A percentile compares a stretch with the other conserved stretches of the same genome.
These are phyloP conservation scores for Xylaria sp. DNA, from an alignment of 2,329 filamentous ascomycete genomes.

Conservation along the genomic window DNA sequence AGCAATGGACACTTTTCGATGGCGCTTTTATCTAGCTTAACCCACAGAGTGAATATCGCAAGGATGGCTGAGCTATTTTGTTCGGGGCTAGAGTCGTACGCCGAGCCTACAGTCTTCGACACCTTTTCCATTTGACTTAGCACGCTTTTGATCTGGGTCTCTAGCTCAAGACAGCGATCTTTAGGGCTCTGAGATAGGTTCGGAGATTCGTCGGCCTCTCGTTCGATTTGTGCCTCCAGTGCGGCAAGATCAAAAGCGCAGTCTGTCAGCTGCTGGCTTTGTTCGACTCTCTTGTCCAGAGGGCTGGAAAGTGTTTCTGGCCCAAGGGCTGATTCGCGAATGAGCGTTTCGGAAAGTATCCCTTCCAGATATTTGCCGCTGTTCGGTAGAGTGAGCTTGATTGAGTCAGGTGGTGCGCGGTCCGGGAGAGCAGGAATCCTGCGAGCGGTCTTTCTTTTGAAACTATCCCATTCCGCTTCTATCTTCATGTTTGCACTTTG, in stretches of 20 bases:
- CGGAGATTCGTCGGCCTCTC: too few relatives aligned
- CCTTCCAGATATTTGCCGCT: constrained; percentile 52
- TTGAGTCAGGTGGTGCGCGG: constrained; percentile 49
- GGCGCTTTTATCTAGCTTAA: constrained; percentile 63
- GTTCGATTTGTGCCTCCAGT: constrained; percentile 29
- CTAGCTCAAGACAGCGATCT: constrained; percentile 44
- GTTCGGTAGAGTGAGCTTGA: constrained; percentile 54
- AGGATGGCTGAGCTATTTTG: constrained; percentile 65
- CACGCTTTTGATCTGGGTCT: constrained; percentile 52
- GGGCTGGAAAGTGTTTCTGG: constrained; percentile 39
- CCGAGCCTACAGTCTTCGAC: constrained; percentile 42
- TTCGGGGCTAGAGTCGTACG: constrained; percentile 59
- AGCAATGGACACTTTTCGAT: constrained; percentile 59
- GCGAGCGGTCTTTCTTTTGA: constrained; percentile 54
- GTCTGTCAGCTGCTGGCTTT: constrained; percentile 40
- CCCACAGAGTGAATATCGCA: constrained; percentile 67
- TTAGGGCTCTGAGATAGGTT: too few relatives aligned
- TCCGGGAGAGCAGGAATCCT: constrained; percentile 56
- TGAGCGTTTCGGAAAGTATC: too few relatives aligned
- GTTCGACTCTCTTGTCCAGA: constrained; percentile 43
- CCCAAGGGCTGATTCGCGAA: too few relatives aligned
- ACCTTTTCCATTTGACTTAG: constrained; percentile 35
- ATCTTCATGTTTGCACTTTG: constrained; percentile 48
- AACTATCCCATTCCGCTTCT: constrained; percentile 52
- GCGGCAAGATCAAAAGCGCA: constrained; percentile 36